Percentiles rank a stretch among this genome's conserved stretches.
phyloP scores from a whole-genome alignment of 257 asterid genomes.

The Solanum etuberosum region DNA sequence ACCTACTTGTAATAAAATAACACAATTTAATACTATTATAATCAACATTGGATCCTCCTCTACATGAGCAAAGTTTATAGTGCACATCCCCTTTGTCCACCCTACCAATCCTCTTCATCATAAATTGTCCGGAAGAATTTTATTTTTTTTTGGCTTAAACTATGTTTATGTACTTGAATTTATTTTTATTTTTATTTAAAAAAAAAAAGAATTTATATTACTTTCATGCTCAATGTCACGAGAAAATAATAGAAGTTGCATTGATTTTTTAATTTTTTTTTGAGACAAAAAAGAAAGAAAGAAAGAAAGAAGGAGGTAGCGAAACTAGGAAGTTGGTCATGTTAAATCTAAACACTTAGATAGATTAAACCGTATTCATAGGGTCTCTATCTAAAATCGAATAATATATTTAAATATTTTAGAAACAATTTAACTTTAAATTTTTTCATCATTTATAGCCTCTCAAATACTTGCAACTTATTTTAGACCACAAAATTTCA shows the following conservation, averaged over 20 bases:
- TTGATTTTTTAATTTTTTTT: too few relatives aligned
- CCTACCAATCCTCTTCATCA: not conserved
- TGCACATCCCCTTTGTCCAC: not conserved
- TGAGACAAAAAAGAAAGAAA: too few relatives aligned
- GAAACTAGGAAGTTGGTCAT: too few relatives aligned
- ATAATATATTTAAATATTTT: too few relatives aligned
- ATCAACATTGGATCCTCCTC: not conserved
- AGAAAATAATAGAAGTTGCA: not conserved
- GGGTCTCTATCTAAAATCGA: too few relatives aligned
- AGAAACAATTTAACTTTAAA: too few relatives aligned
- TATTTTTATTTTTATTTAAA: not conserved
- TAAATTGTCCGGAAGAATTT: not conserved
- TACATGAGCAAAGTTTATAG: not conserved
- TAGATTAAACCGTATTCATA: too few relatives aligned
- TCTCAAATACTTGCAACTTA: too few relatives aligned
- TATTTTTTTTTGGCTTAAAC: not conserved
- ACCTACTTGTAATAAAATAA: not conserved
- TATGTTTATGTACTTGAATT: not conserved
- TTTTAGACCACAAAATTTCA: too few relatives aligned
- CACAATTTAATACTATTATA: not conserved
- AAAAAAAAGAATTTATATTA: not conserved
- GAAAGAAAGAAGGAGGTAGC: too few relatives aligned
- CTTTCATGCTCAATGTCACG: not conserved
- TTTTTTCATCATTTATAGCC: too few relatives aligned
- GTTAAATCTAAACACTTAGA: too few relatives aligned